Base-by-base conservation (phyloP, 305 asterid genomes). In the Andrographis paniculata region DNA sequence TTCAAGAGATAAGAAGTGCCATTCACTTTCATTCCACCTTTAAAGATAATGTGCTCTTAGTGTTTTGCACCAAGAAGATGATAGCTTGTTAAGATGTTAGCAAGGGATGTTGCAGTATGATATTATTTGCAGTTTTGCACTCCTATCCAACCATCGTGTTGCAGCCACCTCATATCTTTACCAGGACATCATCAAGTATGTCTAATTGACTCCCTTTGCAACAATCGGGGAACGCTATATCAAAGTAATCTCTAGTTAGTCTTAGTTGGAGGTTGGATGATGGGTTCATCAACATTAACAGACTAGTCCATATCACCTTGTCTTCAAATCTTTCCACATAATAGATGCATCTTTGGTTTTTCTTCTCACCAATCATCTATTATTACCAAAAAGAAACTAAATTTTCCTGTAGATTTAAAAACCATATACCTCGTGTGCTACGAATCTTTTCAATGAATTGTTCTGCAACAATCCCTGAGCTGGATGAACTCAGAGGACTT, bases 391-490 rank as follows among this genome's bases (percentile, higher is more conserved):
- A 33, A 13, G 0, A 33, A 33, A 11, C 12, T 33, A 33, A 59
- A 17, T 45, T 50, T 28, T 28, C 15, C n/a, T 42, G 30, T 53
- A 53, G 13, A 44, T 27, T 46, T 5, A 50, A 39, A 47, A 46
- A 56, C 40, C 52, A 42, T 42, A 42, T 79, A 88, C 97, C 97
- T 76, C 76, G 78, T 46, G 63, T 93, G 27, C 60, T 70, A 58
- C 89, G 97, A 46, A 88, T 68, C 67, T 88, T 84, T 71, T 81
- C 95, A 72, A 88, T 81, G 65, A 88, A 79, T 56, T 74, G 72
- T 66, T 84, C 97, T 35, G 95, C 76, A 64, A 81, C 63, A 60
- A 88, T 79, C 63, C 97, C 94, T 7, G 97, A 81, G 61, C 76
- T 68, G 57, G 93, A 67, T 19, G 61, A 24, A 62, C 81, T 88